phyloP scores from a whole-genome alignment of 768 basidiomycete genomes.

The Hysterangium stoloniferum region DNA sequence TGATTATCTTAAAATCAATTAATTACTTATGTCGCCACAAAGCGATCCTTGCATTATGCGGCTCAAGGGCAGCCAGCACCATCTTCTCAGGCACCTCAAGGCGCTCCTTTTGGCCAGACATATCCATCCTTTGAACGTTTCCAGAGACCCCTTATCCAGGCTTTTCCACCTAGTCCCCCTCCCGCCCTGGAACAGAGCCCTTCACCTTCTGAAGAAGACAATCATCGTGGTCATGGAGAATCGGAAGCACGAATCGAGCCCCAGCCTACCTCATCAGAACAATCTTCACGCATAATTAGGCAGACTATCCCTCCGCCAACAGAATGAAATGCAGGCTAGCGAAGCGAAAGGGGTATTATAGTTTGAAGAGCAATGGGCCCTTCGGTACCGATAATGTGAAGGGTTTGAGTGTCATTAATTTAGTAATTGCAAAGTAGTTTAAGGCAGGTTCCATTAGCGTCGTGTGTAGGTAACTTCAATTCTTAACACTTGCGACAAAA shows the following conservation, averaged over 20 bases:
- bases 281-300: no score
- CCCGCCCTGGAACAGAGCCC: not conserved
- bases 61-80: conserved; percentile 20
- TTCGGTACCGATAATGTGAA: no score
- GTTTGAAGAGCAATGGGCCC: no score
- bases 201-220: conserved; percentile 9
- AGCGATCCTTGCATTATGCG: conserved; percentile 44
- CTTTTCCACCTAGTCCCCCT: not conserved
- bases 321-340: no score
- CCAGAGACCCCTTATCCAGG: not conserved
- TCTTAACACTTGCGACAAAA: no score
- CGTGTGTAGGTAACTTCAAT: no score
- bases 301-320: no score
- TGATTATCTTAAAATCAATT: not conserved
- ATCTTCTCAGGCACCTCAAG: not conserved
- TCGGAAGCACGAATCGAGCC: conserved; percentile 3
- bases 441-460: no score
- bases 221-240: conserved; percentile 1
- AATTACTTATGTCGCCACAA: conserved; percentile 9
- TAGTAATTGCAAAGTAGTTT: no score
- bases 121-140: not conserved
- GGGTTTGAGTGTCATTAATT: no score
- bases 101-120: not conserved
- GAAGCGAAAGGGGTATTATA: no score
- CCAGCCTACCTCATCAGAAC: not conserved